A percentile compares a stretch with the other conserved stretches of the same genome.
phyloP scores from a whole-genome alignment of 345 rosid genomes.

The Camelina laxa region DNA sequence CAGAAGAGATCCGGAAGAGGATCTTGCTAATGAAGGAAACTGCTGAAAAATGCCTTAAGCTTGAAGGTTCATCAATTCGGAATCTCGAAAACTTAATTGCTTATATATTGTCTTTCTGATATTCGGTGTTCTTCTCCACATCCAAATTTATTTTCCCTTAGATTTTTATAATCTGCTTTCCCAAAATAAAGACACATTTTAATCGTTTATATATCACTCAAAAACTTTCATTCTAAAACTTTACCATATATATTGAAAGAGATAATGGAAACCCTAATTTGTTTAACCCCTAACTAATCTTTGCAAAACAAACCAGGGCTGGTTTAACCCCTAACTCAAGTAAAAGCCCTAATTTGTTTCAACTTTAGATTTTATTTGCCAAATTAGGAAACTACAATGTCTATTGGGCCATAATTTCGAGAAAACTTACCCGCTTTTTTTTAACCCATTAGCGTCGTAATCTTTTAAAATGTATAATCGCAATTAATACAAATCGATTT shows the following conservation, averaged over 20 bases:
- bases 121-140: background rate
- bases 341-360: too few relatives aligned
- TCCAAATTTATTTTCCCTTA: slow-evolving; percentile 6
- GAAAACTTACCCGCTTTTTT: too few relatives aligned
- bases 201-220: background rate
- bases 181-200: background rate
- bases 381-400: too few relatives aligned
- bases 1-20: slow-evolving; percentile 43
- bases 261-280: too few relatives aligned
- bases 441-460: background rate
- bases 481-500: background rate
- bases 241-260: background rate
- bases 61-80: slow-evolving; percentile 39
- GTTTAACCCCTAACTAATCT: too few relatives aligned
- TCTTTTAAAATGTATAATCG: too few relatives aligned
- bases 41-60: slow-evolving; percentile 32
- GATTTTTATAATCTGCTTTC: background rate
- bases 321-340: too few relatives aligned
- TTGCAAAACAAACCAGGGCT: too few relatives aligned
- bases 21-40: slow-evolving; percentile 34
- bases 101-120: slow-evolving; percentile 22
- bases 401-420: too few relatives aligned
- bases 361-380: too few relatives aligned
- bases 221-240: background rate
- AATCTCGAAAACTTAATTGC: slow-evolving; percentile 32